A percentile compares a stretch with the other conserved stretches of the same genome.
These are phyloP conservation scores for Heterobasidion annosum DNA, from an alignment of 1,284 basidiomycete species.

Conservation along the genomic window DNA sequence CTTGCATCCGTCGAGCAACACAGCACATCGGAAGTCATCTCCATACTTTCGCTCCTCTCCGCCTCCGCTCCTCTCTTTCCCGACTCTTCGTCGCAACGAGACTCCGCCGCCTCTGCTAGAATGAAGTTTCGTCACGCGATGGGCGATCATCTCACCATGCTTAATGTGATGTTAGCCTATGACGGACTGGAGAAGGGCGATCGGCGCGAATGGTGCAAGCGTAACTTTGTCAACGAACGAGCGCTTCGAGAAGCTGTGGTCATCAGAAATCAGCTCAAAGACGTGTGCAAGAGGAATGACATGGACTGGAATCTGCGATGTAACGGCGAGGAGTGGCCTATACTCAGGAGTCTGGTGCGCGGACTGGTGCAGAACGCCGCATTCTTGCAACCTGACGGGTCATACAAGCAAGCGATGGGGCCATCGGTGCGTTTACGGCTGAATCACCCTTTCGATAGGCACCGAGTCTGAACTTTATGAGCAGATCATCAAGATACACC, in stretches of 20 bases:
- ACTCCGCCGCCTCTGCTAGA: conserved; percentile 59
- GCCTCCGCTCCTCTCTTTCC: conserved; percentile 69
- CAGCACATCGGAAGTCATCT: conserved; percentile 69
- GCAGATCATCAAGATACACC: conserved; percentile 83
- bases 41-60: conserved; percentile 76
- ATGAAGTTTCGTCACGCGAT: conserved; percentile 75
- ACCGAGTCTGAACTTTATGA: background rate
- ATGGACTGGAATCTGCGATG: conserved; percentile 54
- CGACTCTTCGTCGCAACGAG: conserved; percentile 63
- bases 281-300: conserved; percentile 51
- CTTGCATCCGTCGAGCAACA: conserved; percentile 63
- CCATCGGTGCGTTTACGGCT: conserved; percentile 46
- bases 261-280: conserved; percentile 75
- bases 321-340: conserved; percentile 50
- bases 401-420: conserved; percentile 79
- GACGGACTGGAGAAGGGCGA: conserved; percentile 39
- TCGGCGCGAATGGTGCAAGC: conserved; percentile 71
- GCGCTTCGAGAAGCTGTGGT: conserved; percentile 78
- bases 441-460: background rate
- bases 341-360: conserved; percentile 59
- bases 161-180: conserved; percentile 83
- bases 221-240: conserved; percentile 80
- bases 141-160: conserved; percentile 86
- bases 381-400: conserved; percentile 73
- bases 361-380: conserved; percentile 82